Evolutionary conservation across 345 rosid species (phyloP).

Genomic region (Eucalyptus albens): DNA sequence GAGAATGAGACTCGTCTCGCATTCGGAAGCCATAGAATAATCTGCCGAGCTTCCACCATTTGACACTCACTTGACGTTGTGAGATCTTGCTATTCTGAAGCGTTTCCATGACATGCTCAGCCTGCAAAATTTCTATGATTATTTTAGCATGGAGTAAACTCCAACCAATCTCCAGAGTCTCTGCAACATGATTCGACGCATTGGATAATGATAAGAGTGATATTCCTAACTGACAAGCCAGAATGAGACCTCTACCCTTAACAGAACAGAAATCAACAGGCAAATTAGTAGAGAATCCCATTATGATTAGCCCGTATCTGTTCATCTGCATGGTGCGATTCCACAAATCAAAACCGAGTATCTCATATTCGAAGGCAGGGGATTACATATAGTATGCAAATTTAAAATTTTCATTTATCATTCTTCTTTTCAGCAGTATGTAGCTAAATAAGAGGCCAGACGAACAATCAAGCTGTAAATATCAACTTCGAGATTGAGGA

Average conservation of each 20-base stretch:
- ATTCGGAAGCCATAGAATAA: slow-evolving; percentile 55
- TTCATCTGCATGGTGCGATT: neutral
- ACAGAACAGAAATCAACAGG: neutral
- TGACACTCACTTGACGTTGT: slow-evolving; percentile 40
- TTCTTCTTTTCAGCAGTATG: neutral
- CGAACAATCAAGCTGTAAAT: neutral
- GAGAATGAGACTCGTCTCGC: slow-evolving; percentile 51
- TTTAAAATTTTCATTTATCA: neutral
- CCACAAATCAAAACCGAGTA: neutral
- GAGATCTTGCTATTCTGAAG: slow-evolving; percentile 28
- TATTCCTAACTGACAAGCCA: neutral
- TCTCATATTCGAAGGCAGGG: neutral
- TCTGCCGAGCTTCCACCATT: slow-evolving; percentile 49
- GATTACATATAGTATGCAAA: neutral
- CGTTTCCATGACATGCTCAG: slow-evolving; percentile 16
- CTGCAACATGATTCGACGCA: slow-evolving; percentile 8
- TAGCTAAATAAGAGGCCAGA: neutral
- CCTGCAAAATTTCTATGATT: slow-evolving; percentile 39
- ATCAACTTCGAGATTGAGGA: neutral
- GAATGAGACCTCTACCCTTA: neutral
- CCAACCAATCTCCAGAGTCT: slow-evolving; percentile 15
- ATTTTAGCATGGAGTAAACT: neutral
- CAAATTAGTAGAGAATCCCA: neutral
- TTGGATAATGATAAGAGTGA: neutral
- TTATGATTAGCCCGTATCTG: neutral